phyloP scores from a whole-genome alignment of 2,329 filamentous ascomycete species.

The Pestalotiopsis sp. region DNA sequence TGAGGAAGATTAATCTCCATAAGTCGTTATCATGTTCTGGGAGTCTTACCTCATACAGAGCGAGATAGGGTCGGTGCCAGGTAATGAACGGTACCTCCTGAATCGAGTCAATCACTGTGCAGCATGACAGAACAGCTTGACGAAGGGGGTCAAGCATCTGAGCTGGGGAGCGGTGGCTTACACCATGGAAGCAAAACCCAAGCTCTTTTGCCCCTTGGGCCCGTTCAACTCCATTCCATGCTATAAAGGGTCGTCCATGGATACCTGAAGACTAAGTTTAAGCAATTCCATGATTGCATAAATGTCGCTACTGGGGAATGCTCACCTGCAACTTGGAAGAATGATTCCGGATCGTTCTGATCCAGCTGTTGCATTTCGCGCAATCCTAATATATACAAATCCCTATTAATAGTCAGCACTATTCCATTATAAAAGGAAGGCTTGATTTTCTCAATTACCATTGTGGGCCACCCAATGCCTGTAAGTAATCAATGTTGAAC shows the following conservation, averaged over 20 bases:
- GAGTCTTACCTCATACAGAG: slow-evolving; percentile 52
- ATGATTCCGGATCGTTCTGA: slow-evolving; percentile 46
- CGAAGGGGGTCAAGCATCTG: not conserved
- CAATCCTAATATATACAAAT: slow-evolving; percentile 51
- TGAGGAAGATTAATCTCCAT: slow-evolving; percentile 22
- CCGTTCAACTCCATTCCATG: slow-evolving; percentile 42
- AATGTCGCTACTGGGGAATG: not conserved
- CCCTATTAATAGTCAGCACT: slow-evolving; percentile 33
- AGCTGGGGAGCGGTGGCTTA: slow-evolving; percentile 26
- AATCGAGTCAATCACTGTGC: slow-evolving; percentile 10
- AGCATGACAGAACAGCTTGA: not conserved
- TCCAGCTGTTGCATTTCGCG: slow-evolving; percentile 41
- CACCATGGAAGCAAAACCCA: slow-evolving; percentile 37
- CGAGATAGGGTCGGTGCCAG: slow-evolving; percentile 60
- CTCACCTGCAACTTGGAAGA: slow-evolving; percentile 51
- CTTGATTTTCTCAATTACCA: slow-evolving; percentile 19
- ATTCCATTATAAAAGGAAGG: not conserved
- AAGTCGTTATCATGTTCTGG: slow-evolving; percentile 12
- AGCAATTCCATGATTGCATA: not conserved
- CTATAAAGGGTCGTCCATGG: slow-evolving; percentile 37
- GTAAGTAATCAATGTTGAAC: slow-evolving; percentile 49
- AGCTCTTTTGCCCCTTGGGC: slow-evolving; percentile 23
- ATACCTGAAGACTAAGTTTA: slow-evolving; percentile 19
- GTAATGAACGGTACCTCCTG: slow-evolving; percentile 52
- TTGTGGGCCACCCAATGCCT: slow-evolving; percentile 25